Evolutionary conservation across 768 basidiomycete genomes (phyloP), one percentile per base, ranked within the genome.

Genomic region (Rhodotorula graminis): DNA sequence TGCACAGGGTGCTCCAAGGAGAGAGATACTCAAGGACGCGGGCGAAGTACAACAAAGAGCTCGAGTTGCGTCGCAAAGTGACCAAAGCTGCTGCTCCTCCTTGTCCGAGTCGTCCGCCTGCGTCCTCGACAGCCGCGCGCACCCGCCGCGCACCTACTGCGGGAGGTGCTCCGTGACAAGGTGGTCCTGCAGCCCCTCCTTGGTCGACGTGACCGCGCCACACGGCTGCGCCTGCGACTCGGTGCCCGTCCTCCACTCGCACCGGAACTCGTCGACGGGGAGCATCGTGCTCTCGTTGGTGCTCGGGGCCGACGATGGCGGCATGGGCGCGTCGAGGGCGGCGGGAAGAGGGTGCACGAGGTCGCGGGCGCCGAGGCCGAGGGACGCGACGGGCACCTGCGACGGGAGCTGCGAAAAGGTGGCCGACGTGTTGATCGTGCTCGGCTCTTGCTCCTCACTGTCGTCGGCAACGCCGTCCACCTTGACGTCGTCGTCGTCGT

Each of bases 231-330:
- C 56, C 52, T 56, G 61, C 25, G 60, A 59, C 11, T 23, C 37
- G 40, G 33, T 60, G 37, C 58, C 67, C 2, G 33, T 49, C 2
- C 71, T 44, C 67, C 67, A 73, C 31, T 68, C 71, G 64, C 71
- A 73, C 12, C 67, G 42, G 64, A 46, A 73, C 16, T 42, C 50
- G 9, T 3, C 19, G 14, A 31, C 25, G 21, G 40, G 19, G 64
- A 27, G n/a, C 5, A n/a, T 33, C 42, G 29, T 21, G 52, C 42
- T 29, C n/a, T 37, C 25, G 50, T 42, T 25, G 33, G 37, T 33
- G n/a, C n/a, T n/a, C 44, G 65, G 57, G 46, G 47, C 33, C 37
- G 49, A 40, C n/a, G 40, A 61, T 3, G 59, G 40, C 29, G 42
- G 42, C 21, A 50, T 42, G 15, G 53, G 40, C 8, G 59, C 16